Evolutionary conservation across 176 grass and related monocot species (phyloP).

Genomic region (Urochloa ruziziensis): DNA sequence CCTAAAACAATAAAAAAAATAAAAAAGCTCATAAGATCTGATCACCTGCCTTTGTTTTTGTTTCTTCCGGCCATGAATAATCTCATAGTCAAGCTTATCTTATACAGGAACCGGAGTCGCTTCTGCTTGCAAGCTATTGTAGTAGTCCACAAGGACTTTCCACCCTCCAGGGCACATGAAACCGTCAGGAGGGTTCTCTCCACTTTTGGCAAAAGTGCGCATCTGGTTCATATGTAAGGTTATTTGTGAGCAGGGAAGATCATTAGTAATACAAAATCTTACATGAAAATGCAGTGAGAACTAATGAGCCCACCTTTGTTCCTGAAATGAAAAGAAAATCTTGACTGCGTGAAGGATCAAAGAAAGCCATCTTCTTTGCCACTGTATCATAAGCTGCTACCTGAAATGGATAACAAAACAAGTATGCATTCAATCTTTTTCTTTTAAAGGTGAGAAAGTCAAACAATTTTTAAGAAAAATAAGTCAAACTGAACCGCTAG

Average conservation of each 20-base stretch:
- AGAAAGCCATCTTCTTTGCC: conserved; percentile 91
- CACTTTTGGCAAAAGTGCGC: conserved; percentile 80
- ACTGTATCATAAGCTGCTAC: conserved; percentile 84
- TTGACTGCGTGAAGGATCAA: conserved; percentile 83
- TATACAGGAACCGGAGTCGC: conserved; percentile 30
- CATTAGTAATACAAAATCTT: not conserved
- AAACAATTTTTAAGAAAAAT: not conserved
- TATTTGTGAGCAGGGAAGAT: not conserved
- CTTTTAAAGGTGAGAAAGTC: not conserved
- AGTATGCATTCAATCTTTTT: not conserved
- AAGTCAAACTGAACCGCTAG: not conserved
- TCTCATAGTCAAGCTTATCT: conserved; percentile 27
- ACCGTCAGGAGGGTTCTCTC: conserved; percentile 89
- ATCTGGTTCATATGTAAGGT: conserved; percentile 49
- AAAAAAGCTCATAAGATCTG: not conserved
- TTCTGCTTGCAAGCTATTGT: conserved; percentile 82
- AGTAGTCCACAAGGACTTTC: conserved; percentile 93
- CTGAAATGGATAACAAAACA: conserved; percentile 16
- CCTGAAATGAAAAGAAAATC: conserved; percentile 98
- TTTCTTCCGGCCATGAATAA: not conserved
- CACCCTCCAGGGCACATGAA: conserved; percentile 95
- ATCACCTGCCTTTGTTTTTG: not conserved
- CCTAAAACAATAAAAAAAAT: conserved; percentile 8
- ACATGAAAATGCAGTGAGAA: not conserved
- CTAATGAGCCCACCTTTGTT: conserved; percentile 69